These are phyloP conservation scores for Tetrahymena malaccensis DNA, from an alignment of 73 alveolate species.

Conservation along the genomic window DNA sequence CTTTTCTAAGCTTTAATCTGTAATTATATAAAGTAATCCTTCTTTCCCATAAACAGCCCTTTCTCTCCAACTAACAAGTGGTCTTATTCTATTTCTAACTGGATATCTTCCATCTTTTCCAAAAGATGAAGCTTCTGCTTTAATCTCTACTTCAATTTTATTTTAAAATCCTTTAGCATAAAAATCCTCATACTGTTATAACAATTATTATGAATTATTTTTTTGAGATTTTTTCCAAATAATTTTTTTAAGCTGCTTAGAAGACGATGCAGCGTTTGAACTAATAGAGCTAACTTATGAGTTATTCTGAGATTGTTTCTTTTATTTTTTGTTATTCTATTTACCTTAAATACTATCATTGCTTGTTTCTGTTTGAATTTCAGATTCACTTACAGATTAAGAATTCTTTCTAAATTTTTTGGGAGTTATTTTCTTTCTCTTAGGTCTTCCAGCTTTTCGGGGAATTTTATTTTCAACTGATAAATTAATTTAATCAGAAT, in stretches of 20 bases:
- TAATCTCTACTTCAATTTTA: neutral
- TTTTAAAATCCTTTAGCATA: neutral
- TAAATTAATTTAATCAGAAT: neutral
- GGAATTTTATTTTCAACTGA: neutral
- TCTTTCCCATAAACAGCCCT: neutral
- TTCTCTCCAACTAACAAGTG: neutral
- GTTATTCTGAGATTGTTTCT: neutral
- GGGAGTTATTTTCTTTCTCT: neutral
- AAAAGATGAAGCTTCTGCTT: neutral
- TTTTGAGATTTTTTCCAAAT: neutral
- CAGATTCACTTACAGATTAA: neutral
- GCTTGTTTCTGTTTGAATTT: neutral
- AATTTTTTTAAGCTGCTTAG: neutral
- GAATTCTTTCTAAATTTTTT: neutral
- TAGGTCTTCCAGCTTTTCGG: neutral
- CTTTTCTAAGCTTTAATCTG: neutral
- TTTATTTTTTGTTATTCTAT: neutral
- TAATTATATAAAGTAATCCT: neutral
- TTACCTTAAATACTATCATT: neutral
- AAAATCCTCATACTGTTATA: neutral
- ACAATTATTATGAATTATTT: neutral
- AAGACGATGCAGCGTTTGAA: neutral
- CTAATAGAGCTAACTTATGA: neutral
- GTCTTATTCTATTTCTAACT: neutral
- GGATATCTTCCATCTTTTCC: slow-evolving; percentile 1